Evolutionary conservation across 108 stramenopile species (phyloP), one percentile per base, ranked within the genome.

Genomic region (Cylindrotheca closterium): DNA sequence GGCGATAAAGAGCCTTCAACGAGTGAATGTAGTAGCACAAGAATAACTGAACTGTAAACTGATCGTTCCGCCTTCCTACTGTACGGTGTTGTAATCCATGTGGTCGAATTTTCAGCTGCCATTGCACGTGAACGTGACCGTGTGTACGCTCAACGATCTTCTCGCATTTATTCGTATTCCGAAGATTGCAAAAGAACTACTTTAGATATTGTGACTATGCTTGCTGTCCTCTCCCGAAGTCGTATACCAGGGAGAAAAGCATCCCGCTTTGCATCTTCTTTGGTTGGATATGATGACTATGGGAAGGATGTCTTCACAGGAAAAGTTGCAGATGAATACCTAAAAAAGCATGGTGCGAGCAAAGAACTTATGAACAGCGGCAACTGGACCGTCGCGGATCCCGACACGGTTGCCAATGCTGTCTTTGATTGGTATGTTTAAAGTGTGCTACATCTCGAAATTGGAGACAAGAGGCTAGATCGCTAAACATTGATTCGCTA

Each of bases 281-380:
- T 94, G 51, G 88, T 85, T 15, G 86, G 87, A 45, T 96, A 92
- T 73, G 81, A 79, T 33, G 91, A 95, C 47, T 94, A 89, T 64
- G 94, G 94, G 63, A 91, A 90, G 70, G 45, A 70, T 52, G 74
- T 94, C 55, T 96, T 96, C 79, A 84, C 89, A 26, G 96, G 96
- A 53, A 78, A 77, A 17, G 84, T 95, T 47, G 96, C 96, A 34
- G 93, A 90, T 47, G 79, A 87, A 56, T 96, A 96, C 74, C 75
- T 96, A 23, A 79, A 89, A 70, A 92, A 92, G 67, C 91, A 94
- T 62, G 96, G 96, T 19, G 79, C 82, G 32, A 71, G 75, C 49
- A 83, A 69, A 17, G 81, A 68, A 8, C 69, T 91, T 51, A 68
- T 96, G 65, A 78, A 88, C 51, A 87, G 93, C 75, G 87, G 87